Evolutionary conservation across 1,284 basidiomycete species (phyloP), one percentile per base, ranked within the genome.

Genomic region (Retiboletus flavoniger): DNA sequence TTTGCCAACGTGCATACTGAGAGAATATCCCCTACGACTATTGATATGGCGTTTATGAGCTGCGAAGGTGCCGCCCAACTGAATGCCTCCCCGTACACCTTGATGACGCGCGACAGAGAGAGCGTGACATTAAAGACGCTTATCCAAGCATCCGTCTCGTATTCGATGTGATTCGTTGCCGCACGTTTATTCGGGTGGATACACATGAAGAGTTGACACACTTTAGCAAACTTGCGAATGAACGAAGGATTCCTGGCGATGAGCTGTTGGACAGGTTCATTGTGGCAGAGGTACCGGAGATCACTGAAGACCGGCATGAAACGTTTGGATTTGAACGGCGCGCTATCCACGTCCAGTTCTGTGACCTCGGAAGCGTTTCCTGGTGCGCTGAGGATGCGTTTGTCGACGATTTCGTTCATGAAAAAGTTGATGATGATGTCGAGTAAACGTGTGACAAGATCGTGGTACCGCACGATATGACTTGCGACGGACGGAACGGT

Each of bases 121-220:
- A 95, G 82, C 7, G 93, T 93, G 29, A 95, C 87, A 63, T 94
- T 93, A 74, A 97, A 97, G 9, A 95, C 90, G 64, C 87, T 91
- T 58, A 95, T 91, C 93, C 94, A 97, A 29, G 88, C 85, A 62
- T 98, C 95, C 32, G 89, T 88, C 72, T 98, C 95, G 72, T 92
- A 98, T 70, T 97, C 94, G 62, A 97, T 85, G 63, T 98, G 95
- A 54, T 76, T 85, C 16, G 82, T 80, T 6, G 80, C 83, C 10
- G 90, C 91, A n/a, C 94, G 82, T 60, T 87, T 85, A 69, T 93
- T 93, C 1, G 93, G 87, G 64, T 95, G 94, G 63, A 97, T 81
- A 60, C 89, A 91, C 80, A 93, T 92, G 77, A 97, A 97, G 42
- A 95, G 77, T 61, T 87, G 84, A 68, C 93, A 89, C 11, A 91